These are phyloP conservation scores for Erysimum cheiranthoides DNA, from an alignment of 345 rosid genomes.

Conservation along the genomic window DNA sequence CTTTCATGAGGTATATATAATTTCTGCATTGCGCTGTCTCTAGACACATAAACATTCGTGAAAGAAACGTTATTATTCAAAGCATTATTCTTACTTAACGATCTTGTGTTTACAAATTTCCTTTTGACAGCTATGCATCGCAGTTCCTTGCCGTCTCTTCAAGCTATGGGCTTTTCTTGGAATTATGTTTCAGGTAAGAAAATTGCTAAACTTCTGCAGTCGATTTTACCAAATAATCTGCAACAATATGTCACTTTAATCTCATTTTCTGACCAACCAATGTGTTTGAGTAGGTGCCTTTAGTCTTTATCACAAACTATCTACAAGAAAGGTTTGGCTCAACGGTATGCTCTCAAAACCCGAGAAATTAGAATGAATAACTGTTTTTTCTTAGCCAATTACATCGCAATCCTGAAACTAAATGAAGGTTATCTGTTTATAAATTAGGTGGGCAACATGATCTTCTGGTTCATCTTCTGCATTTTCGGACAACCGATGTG, in stretches of 20 bases:
- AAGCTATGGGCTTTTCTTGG: slow-evolving; percentile 96
- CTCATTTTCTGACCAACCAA: slow-evolving; percentile 18
- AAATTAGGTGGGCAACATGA: slow-evolving; percentile 89
- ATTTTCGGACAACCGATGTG: slow-evolving; percentile 99
- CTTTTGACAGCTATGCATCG: slow-evolving; percentile 77
- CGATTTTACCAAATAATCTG: slow-evolving; percentile 3
- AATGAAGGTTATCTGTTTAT: slow-evolving; percentile 2
- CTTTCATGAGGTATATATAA: slow-evolving; percentile 85
- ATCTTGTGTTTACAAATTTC: slow-evolving; percentile 8
- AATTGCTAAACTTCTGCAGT: background rate
- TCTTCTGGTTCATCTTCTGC: slow-evolving; percentile 94
- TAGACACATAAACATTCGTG: slow-evolving; percentile 4
- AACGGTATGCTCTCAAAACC: slow-evolving; percentile 62
- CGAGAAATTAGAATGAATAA: background rate
- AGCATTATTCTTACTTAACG: background rate
- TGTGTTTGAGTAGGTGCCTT: slow-evolving; percentile 68
- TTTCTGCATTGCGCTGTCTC: slow-evolving; percentile 7
- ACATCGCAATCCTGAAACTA: background rate
- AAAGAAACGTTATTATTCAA: background rate
- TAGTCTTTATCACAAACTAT: slow-evolving; percentile 78
- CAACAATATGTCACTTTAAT: background rate
- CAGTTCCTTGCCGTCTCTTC: slow-evolving; percentile 94
- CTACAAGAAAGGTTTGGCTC: slow-evolving; percentile 78
- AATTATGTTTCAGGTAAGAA: slow-evolving; percentile 90
- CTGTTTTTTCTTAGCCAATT: background rate